Evolutionary conservation across 768 basidiomycete species (phyloP), one percentile per base, ranked within the genome.

Genomic region (Lactarius quietus): DNA sequence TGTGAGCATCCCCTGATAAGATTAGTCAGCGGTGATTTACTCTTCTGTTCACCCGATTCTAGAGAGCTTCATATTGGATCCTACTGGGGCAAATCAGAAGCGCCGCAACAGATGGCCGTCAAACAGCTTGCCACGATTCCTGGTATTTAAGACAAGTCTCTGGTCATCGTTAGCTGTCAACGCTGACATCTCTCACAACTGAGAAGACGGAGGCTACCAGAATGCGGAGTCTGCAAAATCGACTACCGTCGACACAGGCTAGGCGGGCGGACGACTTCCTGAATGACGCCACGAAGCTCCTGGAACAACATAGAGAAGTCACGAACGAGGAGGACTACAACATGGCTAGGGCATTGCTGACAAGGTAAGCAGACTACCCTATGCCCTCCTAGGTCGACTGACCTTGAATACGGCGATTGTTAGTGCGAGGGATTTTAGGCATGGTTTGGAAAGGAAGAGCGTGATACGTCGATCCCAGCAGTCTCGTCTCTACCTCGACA

Each of bases 401-500:
- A 15, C 10, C 33, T 26, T 31, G 35, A 56, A 7, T 5, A 36
- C 20, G 14, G 26, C 43, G 58, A 18, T 36, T 35, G n/a, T 23
- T 45, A 56, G 59, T 8, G 53, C 59, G 9, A 55, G 7, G n/a
- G 64, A 45, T 29, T 29, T 38, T 26, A 33, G 43, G 20, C 14
- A 65, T 20, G 43, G 59, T 35, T 35, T 56, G 26, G 58, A 60
- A 17, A 23, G n/a, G 15, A 65, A 61, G 28, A 18, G 9, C 23
- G 53, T 55, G 10, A 38, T 65, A 43, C 52, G 33, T 18, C 52
- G 52, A 33, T 53, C 18, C 6, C 38, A 43, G 31, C 57, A 59
- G 23, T 59, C 63, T 41, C 35, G 57, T 7, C 57, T 57, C 31
- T 59, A 64, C 52, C 51, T 59, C 33, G 63, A 53, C 18, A 59